Base-by-base conservation (phyloP, 1,284 basidiomycete species). In the Malassezia yamatoensis region DNA sequence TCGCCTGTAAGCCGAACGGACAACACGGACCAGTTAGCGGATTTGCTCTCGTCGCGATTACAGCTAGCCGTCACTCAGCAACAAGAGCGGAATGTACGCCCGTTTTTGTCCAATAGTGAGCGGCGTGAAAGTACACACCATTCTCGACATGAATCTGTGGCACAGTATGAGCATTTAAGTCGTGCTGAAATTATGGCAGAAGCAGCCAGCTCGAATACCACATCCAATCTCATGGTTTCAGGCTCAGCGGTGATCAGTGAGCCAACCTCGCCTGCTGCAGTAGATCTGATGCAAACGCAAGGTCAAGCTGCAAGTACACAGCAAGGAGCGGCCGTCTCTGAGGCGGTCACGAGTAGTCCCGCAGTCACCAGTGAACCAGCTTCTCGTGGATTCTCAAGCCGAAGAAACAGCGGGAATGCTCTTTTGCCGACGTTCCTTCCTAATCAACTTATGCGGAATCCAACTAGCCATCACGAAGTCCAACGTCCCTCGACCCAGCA, bases 141-240 rank as follows among this genome's bases (percentile, higher is more conserved):
- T n/a, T 40, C 54, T 18, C 59, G 59, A 9, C 65, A 61, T 36
- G 33, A 49, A 15, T 65, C 65, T 12, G 52, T 61, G n/a, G 43
- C 59, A 10, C 60, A 55, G 39, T 63, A 61, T 51, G 59, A 60
- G 29, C 65, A 60, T 45, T 53, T 68, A 50, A 68, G 63, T 54
- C 68, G 68, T 66, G 62, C 66, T 52, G 61, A 65, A 51, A 61
- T 70, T 45, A 70, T 70, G 65, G 58, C 62, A 44, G 68, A 70
- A 47, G 68, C 66, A 2, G 37, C 64, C 5, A 58, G 60, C 32
- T 32, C 36, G 15, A 20, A 40, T n/a, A 29, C 39, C 32, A 46
- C 37, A 21, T 29, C 47, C 8, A 38, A 38, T 38, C 21, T 49
- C 4, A 21, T 24, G 47, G 36, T 16, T 33, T 37, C 37, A 7